phyloP scores from a whole-genome alignment of 257 asterid genomes.

The Petunia axillaris region DNA sequence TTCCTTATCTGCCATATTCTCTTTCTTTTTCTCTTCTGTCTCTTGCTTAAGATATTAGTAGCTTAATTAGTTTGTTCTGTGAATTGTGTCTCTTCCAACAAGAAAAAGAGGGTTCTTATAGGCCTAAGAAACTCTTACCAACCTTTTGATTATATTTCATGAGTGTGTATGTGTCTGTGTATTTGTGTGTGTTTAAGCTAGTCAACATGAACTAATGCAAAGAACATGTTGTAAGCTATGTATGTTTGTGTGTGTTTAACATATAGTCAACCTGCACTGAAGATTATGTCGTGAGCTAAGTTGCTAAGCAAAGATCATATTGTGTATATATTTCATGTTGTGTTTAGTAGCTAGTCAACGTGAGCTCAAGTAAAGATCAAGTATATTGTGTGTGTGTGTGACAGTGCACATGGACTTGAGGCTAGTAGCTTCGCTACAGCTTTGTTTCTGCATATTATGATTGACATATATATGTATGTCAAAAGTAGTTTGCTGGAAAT shows the following conservation, averaged over 20 bases:
- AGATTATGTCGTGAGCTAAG: too few relatives aligned
- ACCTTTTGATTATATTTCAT: neutral
- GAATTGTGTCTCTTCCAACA: conserved; percentile 9
- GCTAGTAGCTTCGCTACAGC: too few relatives aligned
- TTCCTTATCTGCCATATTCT: neutral
- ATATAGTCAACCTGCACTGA: too few relatives aligned
- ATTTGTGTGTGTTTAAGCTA: neutral
- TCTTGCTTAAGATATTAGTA: neutral
- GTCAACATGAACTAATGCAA: conserved; percentile 7
- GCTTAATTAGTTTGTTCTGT: neutral
- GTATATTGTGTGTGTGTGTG: too few relatives aligned
- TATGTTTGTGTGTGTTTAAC: neutral
- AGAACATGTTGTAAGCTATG: neutral
- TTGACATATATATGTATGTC: too few relatives aligned
- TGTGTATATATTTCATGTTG: too few relatives aligned
- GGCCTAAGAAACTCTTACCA: neutral
- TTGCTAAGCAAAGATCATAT: too few relatives aligned
- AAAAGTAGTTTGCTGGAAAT: too few relatives aligned
- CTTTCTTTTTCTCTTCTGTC: neutral
- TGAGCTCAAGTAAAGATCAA: too few relatives aligned
- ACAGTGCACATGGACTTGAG: too few relatives aligned
- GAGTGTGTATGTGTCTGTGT: neutral
- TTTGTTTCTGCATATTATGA: too few relatives aligned
- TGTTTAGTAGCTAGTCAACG: too few relatives aligned
- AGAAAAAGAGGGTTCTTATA: neutral